Percentiles rank a stretch among this genome's conserved stretches.
phyloP scores from a whole-genome alignment of 2,329 filamentous ascomycete genomes.

The Arthrobotrys sinensis region DNA sequence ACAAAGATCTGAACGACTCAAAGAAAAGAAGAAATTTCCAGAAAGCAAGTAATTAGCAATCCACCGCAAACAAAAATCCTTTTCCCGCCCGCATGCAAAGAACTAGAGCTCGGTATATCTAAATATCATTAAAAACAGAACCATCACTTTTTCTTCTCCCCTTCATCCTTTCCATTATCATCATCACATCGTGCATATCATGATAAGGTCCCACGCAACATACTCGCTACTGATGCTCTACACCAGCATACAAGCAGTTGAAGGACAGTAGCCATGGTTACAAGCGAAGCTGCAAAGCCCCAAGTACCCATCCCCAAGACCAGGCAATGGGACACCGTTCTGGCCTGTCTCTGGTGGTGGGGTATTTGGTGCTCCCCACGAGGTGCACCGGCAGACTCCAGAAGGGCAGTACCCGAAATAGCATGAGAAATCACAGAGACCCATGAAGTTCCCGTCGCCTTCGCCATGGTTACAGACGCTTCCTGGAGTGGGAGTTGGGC shows the following conservation, averaged over 20 bases:
- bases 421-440: slow-evolving; percentile 66
- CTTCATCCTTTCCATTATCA: background rate
- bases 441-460: slow-evolving; percentile 66
- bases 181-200: slow-evolving; percentile 9
- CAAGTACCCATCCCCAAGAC: slow-evolving; percentile 67
- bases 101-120: slow-evolving; percentile 6
- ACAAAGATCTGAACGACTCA: slow-evolving; percentile 11
- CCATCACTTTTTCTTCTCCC: background rate
- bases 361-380: slow-evolving; percentile 54
- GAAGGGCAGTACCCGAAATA: slow-evolving; percentile 63
- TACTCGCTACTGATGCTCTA: slow-evolving; percentile 4
- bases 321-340: slow-evolving; percentile 66
- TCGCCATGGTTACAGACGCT: slow-evolving; percentile 62
- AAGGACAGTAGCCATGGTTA: slow-evolving; percentile 70
- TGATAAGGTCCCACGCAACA: background rate
- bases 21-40: slow-evolving; percentile 13
- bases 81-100: background rate
- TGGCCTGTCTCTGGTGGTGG: slow-evolving; percentile 64
- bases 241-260: slow-evolving; percentile 62
- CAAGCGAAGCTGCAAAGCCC: slow-evolving; percentile 71
- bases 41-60: slow-evolving; percentile 23
- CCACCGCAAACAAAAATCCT: background rate
- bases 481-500: slow-evolving; percentile 54
- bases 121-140: slow-evolving; percentile 17
- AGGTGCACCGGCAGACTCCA: slow-evolving; percentile 63